Evolutionary conservation across 73 alveolate genomes (phyloP).

Genomic region (Paraurostyla sp.): DNA sequence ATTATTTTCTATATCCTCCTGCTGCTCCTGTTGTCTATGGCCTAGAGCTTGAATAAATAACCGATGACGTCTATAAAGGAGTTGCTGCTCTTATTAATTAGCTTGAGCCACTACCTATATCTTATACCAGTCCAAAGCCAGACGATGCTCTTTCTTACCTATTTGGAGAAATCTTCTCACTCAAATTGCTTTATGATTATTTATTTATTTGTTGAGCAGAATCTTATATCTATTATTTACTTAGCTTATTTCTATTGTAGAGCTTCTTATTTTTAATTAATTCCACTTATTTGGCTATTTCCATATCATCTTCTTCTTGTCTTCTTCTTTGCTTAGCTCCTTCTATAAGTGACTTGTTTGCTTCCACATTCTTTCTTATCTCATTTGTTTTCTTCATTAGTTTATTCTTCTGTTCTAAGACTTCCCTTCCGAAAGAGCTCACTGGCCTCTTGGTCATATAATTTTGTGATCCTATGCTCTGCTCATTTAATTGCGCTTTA

Average conservation of each 20-base stretch:
- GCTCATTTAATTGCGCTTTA: no score
- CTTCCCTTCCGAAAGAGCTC: constrained; percentile 45
- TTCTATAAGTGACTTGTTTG: constrained; percentile 43
- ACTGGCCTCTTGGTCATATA: constrained; percentile 8
- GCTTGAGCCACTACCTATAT: no score
- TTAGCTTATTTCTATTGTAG: background rate
- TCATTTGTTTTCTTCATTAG: constrained; percentile 29
- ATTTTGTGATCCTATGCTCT: background rate
- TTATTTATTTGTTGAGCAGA: no score
- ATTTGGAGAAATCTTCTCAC: background rate
- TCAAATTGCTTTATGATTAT: background rate
- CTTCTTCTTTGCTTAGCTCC: constrained; percentile 2
- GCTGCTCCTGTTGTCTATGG: no score
- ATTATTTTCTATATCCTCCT: no score
- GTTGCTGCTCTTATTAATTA: no score
- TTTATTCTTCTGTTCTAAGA: constrained; percentile 6
- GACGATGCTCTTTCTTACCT: background rate
- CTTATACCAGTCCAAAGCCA: no score
- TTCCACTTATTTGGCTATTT: constrained; percentile 19
- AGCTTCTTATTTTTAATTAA: constrained; percentile 10
- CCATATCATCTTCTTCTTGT: constrained; percentile 42
- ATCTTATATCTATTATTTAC: no score
- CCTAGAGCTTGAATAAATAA: no score
- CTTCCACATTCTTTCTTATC: constrained; percentile 34
- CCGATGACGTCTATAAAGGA: no score